phyloP scores from a whole-genome alignment of 768 basidiomycete species.

The Termitomyces sp. region DNA sequence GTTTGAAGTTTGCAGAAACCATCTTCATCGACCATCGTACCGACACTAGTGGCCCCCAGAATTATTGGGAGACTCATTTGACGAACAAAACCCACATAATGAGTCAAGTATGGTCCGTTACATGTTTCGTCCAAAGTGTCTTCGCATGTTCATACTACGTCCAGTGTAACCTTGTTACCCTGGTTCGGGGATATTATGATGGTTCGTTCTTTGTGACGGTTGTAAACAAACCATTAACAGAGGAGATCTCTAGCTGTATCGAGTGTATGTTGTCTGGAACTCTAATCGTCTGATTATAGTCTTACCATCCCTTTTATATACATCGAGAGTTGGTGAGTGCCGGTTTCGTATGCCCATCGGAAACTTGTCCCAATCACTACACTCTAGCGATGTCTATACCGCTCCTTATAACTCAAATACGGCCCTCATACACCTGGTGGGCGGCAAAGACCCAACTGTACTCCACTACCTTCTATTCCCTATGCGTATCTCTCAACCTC shows the following conservation, averaged over 20 bases:
- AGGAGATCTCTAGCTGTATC: slow-evolving; percentile 12
- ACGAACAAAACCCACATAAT: slow-evolving; percentile 11
- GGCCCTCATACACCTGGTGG: slow-evolving; percentile 5
- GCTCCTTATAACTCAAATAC: slow-evolving; percentile 13
- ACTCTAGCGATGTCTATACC: slow-evolving; percentile 16
- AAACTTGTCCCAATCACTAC: background rate
- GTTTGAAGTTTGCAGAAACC: slow-evolving; percentile 13
- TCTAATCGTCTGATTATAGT: slow-evolving; percentile 7
- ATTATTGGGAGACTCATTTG: slow-evolving; percentile 5
- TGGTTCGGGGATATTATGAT: slow-evolving; percentile 18
- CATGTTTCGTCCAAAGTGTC: background rate
- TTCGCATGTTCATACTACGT: background rate
- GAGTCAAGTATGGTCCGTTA: slow-evolving; percentile 13
- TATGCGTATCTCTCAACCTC: slow-evolving; percentile 17
- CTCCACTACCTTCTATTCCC: slow-evolving; percentile 12
- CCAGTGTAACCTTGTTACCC: slow-evolving; percentile 12
- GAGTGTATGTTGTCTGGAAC: slow-evolving; percentile 13
- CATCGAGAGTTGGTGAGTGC: slow-evolving; percentile 12
- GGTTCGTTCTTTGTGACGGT: slow-evolving; percentile 1
- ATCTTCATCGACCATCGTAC: slow-evolving; percentile 12
- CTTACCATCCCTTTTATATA: slow-evolving; percentile 13
- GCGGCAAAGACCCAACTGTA: slow-evolving; percentile 5
- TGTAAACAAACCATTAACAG: background rate
- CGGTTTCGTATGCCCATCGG: background rate
- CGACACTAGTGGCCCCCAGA: background rate